phyloP scores from a whole-genome alignment of 768 basidiomycete species.

The Lentinula aciculospora region DNA sequence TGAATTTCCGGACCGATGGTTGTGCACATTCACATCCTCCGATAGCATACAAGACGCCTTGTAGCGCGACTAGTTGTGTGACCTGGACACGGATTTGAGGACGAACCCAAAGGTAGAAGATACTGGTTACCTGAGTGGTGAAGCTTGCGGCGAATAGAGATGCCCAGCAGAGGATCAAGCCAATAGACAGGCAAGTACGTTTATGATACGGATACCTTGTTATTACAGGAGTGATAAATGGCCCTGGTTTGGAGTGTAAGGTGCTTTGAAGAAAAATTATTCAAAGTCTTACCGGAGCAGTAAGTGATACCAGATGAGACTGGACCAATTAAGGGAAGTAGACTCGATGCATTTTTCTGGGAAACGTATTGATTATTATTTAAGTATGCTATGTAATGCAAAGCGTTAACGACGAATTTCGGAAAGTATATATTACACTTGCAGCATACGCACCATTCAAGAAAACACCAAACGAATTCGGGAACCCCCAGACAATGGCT shows the following conservation, averaged over 20 bases:
- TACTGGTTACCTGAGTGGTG: constrained; percentile 13
- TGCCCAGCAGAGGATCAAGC: constrained; percentile 15
- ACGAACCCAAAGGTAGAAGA: neutral
- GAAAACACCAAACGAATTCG: constrained; percentile 22
- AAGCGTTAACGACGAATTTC: neutral
- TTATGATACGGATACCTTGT: constrained; percentile 18
- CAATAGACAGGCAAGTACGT: constrained; percentile 17
- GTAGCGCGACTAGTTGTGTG: constrained; percentile 16
- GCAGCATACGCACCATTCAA: constrained; percentile 15
- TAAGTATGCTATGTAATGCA: constrained; percentile 14
- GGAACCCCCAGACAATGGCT: constrained; percentile 24
- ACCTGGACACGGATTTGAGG: constrained; percentile 14
- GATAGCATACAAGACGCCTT: constrained; percentile 26
- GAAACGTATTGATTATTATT: constrained; percentile 15
- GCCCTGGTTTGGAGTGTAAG: constrained; percentile 8
- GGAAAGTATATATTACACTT: neutral
- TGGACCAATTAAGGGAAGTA: constrained; percentile 24
- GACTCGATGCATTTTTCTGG: constrained; percentile 15
- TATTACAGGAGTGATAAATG: constrained; percentile 19
- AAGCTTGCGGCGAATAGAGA: constrained; percentile 23
- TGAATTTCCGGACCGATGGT: neutral
- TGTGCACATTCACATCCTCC: constrained; percentile 15
- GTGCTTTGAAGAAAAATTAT: neutral
- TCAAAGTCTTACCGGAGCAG: constrained; percentile 17
- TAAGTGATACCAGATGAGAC: constrained; percentile 24